These are phyloP conservation scores for Sphagnum tenellum DNA, from an alignment of 225 moss, liverwort and hornwort species.

Conservation along the genomic window DNA sequence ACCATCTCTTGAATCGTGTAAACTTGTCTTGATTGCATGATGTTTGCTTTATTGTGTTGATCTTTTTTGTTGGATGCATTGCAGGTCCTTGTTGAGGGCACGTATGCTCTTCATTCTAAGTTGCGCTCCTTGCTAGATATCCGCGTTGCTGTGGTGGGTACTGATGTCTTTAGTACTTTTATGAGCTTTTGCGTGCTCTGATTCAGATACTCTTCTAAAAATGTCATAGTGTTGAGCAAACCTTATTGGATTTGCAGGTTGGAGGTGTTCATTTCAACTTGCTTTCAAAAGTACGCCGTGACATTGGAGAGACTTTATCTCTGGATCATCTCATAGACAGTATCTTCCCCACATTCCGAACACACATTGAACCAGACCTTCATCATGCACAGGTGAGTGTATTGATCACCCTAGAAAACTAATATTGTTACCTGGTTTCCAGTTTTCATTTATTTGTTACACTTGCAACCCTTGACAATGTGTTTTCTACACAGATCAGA, in stretches of 20 bases:
- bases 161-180: too few species aligned
- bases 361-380: slow-evolving; percentile 78
- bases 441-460: too few species aligned
- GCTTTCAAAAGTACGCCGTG: slow-evolving; percentile 81
- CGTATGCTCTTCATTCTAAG: slow-evolving; percentile 65
- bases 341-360: slow-evolving; percentile 77
- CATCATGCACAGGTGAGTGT: slow-evolving; percentile 70
- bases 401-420: too few species aligned
- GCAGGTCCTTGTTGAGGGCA: slow-evolving; percentile 76
- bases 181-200: background rate
- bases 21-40: background rate
- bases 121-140: slow-evolving; percentile 63
- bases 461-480: slow-evolving; percentile 18
- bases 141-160: slow-evolving; percentile 75
- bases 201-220: background rate
- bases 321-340: slow-evolving; percentile 77
- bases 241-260: slow-evolving; percentile 42
- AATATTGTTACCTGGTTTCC: too few species aligned
- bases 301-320: slow-evolving; percentile 75
- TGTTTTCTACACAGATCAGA: slow-evolving; percentile 46
- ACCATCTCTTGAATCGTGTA: too few species aligned
- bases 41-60: background rate
- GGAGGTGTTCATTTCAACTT: slow-evolving; percentile 81
- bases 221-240: background rate
- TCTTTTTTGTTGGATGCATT: slow-evolving; percentile 12